Percentiles rank a stretch among this genome's conserved stretches.
Conservation (phyloP, 1,284 basidiomycete genomes). For the Hypsizygus ulmarius region DNA sequence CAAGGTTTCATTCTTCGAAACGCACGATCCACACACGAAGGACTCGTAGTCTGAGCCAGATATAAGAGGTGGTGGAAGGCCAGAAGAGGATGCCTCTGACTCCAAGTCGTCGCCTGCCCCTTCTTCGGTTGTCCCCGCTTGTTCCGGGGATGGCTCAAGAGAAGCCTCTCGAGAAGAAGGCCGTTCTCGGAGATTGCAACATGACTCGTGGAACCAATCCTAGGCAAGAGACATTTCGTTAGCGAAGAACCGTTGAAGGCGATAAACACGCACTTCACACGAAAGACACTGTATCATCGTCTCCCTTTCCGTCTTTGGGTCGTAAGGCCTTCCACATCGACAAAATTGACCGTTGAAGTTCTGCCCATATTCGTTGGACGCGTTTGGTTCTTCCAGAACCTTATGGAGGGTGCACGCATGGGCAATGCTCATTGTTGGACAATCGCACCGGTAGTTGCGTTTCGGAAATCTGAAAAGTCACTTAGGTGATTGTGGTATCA, state of each 20-base stretch:
- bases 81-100: slow-evolving; percentile 62
- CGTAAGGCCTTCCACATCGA: slow-evolving; percentile 66
- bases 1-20: slow-evolving; percentile 49
- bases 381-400: slow-evolving; percentile 50
- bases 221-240: slow-evolving; percentile 29
- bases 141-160: slow-evolving; percentile 30
- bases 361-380: slow-evolving; percentile 60
- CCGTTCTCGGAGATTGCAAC: slow-evolving; percentile 69
- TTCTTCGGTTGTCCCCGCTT: slow-evolving; percentile 21
- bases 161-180: slow-evolving; percentile 48
- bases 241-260: slow-evolving; percentile 13
- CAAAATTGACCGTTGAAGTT: slow-evolving; percentile 72
- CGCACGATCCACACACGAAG: slow-evolving; percentile 68
- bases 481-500: too few relatives aligned
- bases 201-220: slow-evolving; percentile 88
- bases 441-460: slow-evolving; percentile 76
- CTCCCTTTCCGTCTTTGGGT: slow-evolving; percentile 67
- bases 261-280: slow-evolving; percentile 61
- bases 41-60: slow-evolving; percentile 65
- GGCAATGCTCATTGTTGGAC: slow-evolving; percentile 60
- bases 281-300: slow-evolving; percentile 83
- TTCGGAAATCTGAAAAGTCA: slow-evolving; percentile 60
- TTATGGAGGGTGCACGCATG: slow-evolving; percentile 64
- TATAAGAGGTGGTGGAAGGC: slow-evolving; percentile 63
- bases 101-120: slow-evolving; percentile 43